Evolutionary conservation across 1,284 basidiomycete species (phyloP).

Genomic region (Meripilus lineatus): DNA sequence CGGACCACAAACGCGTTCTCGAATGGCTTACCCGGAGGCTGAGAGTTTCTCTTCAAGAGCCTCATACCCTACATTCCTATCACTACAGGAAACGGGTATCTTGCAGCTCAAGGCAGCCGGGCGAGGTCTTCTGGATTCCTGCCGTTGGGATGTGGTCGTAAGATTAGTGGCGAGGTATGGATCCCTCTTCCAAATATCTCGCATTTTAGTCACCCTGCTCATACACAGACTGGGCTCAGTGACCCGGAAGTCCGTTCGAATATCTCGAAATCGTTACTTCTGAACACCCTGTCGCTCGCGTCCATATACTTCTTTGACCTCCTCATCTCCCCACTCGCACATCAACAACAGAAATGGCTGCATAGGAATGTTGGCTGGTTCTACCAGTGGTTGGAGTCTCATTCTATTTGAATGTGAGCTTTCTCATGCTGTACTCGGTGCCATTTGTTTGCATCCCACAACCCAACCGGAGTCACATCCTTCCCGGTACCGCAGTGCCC

Average conservation of each 20-base stretch:
- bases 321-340: constrained; percentile 65
- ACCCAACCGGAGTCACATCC: constrained; percentile 6
- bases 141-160: constrained; percentile 63
- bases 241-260: constrained; percentile 71
- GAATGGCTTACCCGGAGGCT: too few species aligned
- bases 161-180: constrained; percentile 44
- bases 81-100: constrained; percentile 51
- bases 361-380: constrained; percentile 69
- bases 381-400: constrained; percentile 68
- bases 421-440: too few species aligned
- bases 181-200: constrained; percentile 11
- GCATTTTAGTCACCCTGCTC: constrained; percentile 2
- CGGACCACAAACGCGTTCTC: too few species aligned
- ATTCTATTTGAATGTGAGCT: constrained; percentile 71
- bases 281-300: constrained; percentile 63
- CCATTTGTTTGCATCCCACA: constrained; percentile 2
- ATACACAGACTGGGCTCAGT: constrained; percentile 31
- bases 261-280: constrained; percentile 64
- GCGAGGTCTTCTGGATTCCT: constrained; percentile 64
- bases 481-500: constrained; percentile 2
- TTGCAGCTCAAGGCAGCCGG: constrained; percentile 56
- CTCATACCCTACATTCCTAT: constrained; percentile 64
- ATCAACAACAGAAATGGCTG: constrained; percentile 57
- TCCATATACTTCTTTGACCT: constrained; percentile 72
- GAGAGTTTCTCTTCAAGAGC: too few species aligned